Percentiles rank a stretch among this genome's conserved stretches.
These are phyloP conservation scores for Phialocephala subalpina DNA, from an alignment of 2,329 filamentous ascomycete genomes.

Conservation along the genomic window DNA sequence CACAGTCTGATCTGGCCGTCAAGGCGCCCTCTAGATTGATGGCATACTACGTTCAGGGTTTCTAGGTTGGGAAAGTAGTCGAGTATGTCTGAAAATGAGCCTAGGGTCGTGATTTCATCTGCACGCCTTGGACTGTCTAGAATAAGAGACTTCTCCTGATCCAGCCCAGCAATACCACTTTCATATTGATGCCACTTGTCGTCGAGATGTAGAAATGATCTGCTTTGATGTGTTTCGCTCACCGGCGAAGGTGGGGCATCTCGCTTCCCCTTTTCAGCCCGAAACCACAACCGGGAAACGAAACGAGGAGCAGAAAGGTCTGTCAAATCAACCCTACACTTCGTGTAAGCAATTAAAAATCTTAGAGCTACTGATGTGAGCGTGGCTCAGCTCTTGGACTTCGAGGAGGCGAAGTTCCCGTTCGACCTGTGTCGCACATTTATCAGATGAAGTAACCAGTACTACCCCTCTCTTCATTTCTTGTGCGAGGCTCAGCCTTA, in stretches of 20 bases:
- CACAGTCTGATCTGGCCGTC: background rate
- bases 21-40: background rate
- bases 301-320: background rate
- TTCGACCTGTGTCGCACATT: background rate
- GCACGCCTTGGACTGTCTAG: no score
- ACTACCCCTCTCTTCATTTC: background rate
- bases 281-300: background rate
- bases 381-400: background rate
- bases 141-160: background rate
- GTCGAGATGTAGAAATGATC: no score
- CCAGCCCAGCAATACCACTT: no score
- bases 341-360: background rate
- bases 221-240: no score
- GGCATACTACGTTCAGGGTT: background rate
- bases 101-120: no score
- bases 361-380: background rate
- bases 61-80: background rate
- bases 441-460: background rate
- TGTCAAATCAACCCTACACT: background rate
- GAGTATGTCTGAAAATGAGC: background rate
- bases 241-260: background rate
- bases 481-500: background rate
- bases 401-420: background rate
- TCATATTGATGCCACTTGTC: no score
- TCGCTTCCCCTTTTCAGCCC: background rate